Base-by-base conservation (phyloP, 75 land plant species). In the Cunninghamia lanceolata region DNA sequence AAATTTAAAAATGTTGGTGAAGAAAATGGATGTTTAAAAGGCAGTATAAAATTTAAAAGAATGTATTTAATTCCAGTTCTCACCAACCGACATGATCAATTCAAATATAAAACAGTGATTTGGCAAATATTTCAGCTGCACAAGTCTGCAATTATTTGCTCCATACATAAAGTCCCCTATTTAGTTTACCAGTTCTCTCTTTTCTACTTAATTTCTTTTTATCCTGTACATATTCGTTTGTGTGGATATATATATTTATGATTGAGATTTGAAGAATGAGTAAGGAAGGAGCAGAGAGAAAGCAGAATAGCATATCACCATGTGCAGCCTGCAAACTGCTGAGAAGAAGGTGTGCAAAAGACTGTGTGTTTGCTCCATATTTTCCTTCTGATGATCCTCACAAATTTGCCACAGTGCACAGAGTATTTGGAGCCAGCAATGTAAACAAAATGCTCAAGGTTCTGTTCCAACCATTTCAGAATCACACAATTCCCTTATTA, bases 311-410 rank as follows among this genome's bases (percentile, higher is more conserved):
- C 16, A 14, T 25, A 34, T 73, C 75, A 73, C 86, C 86, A 39
- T 85, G 86, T 76, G 86, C 86, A 36, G 86, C 86, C 32, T 85
- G 86, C 86, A 85, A 85, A 82, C 40, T 85, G 21, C 86, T 85
- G 42, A 82, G 86, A 13, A 9, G 86, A 8, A 77, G 85, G 34
- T 85, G 86, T 76, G 86, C 86, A 39, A 77, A 79, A 25, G 86
- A 85, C 0, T 85, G 86, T 45, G 50, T 85, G 2, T 85, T 85
- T 85, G 86, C 86, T 38, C 86, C 86, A 36, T 85, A 85, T 39
- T 85, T 85, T 59, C 86, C 86, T 10, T 82, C 86, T 21, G 85
- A 85, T 35, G 86, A 85, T 38, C 86, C 86, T 15, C 86, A 85
- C 83, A 85, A 85, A 32, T 85, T 85, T 76, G 83, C 86, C 39